Percentiles rank a stretch among this genome's conserved stretches.
Evolutionary conservation across 2,329 filamentous ascomycete species (phyloP).

Genomic region (Penicillium aurantiogriseum): DNA sequence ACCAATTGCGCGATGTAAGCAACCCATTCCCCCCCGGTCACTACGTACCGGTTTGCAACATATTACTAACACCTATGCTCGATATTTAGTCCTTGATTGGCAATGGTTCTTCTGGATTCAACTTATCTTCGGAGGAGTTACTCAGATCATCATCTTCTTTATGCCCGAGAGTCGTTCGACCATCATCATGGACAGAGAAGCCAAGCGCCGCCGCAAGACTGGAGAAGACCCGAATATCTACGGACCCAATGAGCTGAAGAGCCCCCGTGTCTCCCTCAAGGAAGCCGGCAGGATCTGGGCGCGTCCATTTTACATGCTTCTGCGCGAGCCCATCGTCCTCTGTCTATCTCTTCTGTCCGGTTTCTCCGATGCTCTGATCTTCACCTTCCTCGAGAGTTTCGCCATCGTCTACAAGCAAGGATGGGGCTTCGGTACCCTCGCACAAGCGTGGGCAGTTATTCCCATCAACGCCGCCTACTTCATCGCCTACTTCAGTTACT

Average conservation of each 20-base stretch:
- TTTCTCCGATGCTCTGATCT: constrained; percentile 68
- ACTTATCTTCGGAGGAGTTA: constrained; percentile 53
- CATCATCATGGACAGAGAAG: constrained; percentile 56
- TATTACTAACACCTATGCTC: neutral
- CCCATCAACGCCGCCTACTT: constrained; percentile 67
- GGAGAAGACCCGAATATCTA: constrained; percentile 60
- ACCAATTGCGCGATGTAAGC: constrained; percentile 41
- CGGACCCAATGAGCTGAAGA: constrained; percentile 57
- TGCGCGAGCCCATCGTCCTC: constrained; percentile 70
- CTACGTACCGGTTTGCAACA: neutral
- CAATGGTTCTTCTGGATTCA: constrained; percentile 62
- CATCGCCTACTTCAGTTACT: constrained; percentile 56
- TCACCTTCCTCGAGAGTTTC: constrained; percentile 61
- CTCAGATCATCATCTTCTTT: constrained; percentile 50
- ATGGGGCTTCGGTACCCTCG: constrained; percentile 61
- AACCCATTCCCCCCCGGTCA: too few species aligned
- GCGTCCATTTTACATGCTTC: constrained; percentile 68
- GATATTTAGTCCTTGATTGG: constrained; percentile 41
- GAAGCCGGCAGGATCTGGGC: constrained; percentile 49
- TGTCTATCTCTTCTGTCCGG: constrained; percentile 67
- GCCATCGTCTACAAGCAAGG: constrained; percentile 51
- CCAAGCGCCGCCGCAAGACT: constrained; percentile 52
- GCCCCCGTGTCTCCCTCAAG: constrained; percentile 47
- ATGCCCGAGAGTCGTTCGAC: constrained; percentile 57
- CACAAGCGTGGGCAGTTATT: constrained; percentile 62